phyloP scores from a whole-genome alignment of 805 yeast species.

The Candida takata region DNA sequence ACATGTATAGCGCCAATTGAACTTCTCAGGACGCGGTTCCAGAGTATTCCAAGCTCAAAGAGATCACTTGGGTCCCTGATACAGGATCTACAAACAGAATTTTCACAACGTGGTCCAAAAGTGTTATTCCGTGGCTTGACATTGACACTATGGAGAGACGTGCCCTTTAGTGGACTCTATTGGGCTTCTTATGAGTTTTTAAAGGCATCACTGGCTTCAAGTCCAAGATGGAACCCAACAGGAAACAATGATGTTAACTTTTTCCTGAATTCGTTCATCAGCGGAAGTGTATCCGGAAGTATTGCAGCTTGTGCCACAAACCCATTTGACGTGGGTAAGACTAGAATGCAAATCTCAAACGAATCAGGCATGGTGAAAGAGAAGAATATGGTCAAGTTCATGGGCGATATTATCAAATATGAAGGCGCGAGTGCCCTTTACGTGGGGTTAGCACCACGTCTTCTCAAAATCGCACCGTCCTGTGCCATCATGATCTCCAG shows the following conservation, averaged over 20 bases:
- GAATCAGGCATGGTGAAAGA: constrained; percentile 18
- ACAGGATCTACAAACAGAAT: constrained; percentile 44
- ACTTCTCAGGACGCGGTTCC: constrained; percentile 78
- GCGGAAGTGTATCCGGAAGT: constrained; percentile 81
- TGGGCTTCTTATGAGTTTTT: constrained; percentile 80
- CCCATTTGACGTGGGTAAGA: constrained; percentile 96
- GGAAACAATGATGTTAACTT: constrained; percentile 31
- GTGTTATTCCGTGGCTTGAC: constrained; percentile 79
- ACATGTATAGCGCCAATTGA: constrained; percentile 84
- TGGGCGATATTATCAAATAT: constrained; percentile 50
- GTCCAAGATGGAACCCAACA: constrained; percentile 3
- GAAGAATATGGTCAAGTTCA: constrained; percentile 60
- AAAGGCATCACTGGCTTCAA: constrained; percentile 18
- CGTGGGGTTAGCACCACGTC: constrained; percentile 80
- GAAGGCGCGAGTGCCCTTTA: constrained; percentile 87
- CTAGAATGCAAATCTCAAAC: constrained; percentile 69
- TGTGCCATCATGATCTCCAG: constrained; percentile 98
- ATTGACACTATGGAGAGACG: constrained; percentile 93
- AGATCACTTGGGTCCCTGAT: constrained; percentile 35
- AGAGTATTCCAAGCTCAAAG: constrained; percentile 63
- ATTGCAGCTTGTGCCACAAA: constrained; percentile 84
- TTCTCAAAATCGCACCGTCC: constrained; percentile 89
- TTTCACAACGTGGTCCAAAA: constrained; percentile 48
- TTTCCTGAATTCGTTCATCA: constrained; percentile 58
- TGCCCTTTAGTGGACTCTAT: constrained; percentile 91